A percentile compares a stretch with the other conserved stretches of the same genome.
These are phyloP conservation scores for Fusarium pseudoanthophilum DNA, from an alignment of 2,329 filamentous ascomycete genomes.

Conservation along the genomic window DNA sequence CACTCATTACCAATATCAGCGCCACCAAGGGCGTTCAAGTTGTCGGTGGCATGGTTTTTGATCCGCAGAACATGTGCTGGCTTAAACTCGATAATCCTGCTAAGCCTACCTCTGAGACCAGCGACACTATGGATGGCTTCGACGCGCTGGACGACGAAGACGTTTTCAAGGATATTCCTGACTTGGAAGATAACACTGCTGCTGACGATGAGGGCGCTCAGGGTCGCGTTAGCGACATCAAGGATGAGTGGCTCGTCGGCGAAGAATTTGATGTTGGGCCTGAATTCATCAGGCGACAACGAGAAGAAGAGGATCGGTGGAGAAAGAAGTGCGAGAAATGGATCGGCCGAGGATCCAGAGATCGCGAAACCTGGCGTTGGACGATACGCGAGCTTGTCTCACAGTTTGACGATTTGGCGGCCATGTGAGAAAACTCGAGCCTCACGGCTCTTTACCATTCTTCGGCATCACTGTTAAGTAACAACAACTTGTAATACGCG, in stretches of 20 bases:
- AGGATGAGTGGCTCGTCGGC: constrained; percentile 85
- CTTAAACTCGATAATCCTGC: constrained; percentile 74
- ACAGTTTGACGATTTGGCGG: constrained; percentile 53
- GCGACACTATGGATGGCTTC: constrained; percentile 71
- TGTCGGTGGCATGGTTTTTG: constrained; percentile 98
- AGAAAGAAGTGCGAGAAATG: constrained; percentile 87
- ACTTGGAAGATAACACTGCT: constrained; percentile 77
- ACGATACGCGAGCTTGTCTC: constrained; percentile 71
- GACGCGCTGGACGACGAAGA: constrained; percentile 87
- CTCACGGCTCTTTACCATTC: constrained; percentile 28
- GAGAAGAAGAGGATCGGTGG: constrained; percentile 94
- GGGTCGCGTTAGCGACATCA: constrained; percentile 68
- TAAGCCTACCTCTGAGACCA: constrained; percentile 59
- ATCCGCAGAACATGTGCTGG: constrained; percentile 98
- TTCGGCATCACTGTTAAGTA: constrained; percentile 31
- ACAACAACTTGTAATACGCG: constrained; percentile 41
- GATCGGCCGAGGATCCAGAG: constrained; percentile 70
- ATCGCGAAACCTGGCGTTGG: constrained; percentile 79
- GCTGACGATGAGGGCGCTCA: constrained; percentile 61
- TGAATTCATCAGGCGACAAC: constrained; percentile 88
- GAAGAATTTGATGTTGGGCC: constrained; percentile 98
- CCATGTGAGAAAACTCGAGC: constrained; percentile 44
- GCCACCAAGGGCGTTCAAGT: constrained; percentile 88
- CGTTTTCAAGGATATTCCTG: constrained; percentile 93
- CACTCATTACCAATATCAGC: constrained; percentile 91